phyloP scores from a whole-genome alignment of 371 early-diverging fungal species.

The Mycotypha africana region DNA sequence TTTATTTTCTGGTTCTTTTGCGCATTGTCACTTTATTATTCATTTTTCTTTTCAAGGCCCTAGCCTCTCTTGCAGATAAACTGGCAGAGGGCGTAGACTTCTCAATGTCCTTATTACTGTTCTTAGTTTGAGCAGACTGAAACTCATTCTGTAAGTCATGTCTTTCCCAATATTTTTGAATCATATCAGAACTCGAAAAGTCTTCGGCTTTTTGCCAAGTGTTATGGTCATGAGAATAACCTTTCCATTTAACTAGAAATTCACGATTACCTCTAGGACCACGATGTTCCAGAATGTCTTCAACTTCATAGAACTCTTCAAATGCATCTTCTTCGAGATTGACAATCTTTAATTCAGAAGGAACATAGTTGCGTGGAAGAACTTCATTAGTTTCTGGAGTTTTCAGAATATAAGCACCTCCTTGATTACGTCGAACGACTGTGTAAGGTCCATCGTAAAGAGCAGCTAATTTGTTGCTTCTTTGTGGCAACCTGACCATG shows the following conservation, averaged over 20 bases:
- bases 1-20: no score
- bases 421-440: constrained; percentile 2
- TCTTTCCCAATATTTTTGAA: constrained; percentile 9
- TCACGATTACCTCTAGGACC: not conserved
- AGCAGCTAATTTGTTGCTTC: constrained; percentile 1
- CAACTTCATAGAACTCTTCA: constrained; percentile 6
- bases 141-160: no score
- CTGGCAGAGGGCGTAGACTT: no score
- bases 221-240: constrained; percentile 5
- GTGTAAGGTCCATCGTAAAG: constrained; percentile 4
- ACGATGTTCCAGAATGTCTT: constrained; percentile 3
- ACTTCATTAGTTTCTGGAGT: not conserved
- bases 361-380: not conserved
- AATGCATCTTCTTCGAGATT: no score
- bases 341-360: constrained; percentile 1
- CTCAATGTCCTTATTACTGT: no score
- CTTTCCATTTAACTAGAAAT: constrained; percentile 5
- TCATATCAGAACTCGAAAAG: not conserved
- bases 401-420: not conserved
- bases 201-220: constrained; percentile 3
- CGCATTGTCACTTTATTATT: no score
- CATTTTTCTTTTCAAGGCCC: no score
- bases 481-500: not conserved
- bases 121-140: no score
- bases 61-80: no score